phyloP scores from a whole-genome alignment of 2,329 filamentous ascomycete species.

The Tolypocladium album region DNA sequence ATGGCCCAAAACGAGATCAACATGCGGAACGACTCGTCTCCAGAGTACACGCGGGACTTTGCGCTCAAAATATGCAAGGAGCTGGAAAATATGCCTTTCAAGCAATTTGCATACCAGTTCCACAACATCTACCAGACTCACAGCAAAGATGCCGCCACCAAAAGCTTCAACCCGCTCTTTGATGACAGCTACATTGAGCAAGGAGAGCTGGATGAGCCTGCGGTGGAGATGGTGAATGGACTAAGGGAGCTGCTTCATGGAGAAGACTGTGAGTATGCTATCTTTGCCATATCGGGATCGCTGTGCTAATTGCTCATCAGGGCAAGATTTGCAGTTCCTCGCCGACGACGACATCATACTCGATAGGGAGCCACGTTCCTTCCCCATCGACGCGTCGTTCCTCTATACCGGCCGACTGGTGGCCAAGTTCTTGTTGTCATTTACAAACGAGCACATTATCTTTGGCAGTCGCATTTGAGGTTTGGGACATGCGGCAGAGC shows the following conservation, averaged over 20 bases:
- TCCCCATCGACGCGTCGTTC: constrained; percentile 34
- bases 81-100: constrained; percentile 49
- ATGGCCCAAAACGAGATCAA: constrained; percentile 39
- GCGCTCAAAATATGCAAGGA: constrained; percentile 37
- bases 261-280: constrained; percentile 29
- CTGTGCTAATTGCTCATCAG: constrained; percentile 10
- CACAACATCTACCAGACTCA: constrained; percentile 50
- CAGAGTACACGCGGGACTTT: constrained; percentile 27
- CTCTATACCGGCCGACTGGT: constrained; percentile 43
- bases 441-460: constrained; percentile 37
- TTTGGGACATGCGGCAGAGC: not conserved
- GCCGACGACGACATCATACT: constrained; percentile 35
- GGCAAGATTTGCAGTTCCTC: constrained; percentile 29
- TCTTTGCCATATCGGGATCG: not conserved
- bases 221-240: constrained; percentile 32
- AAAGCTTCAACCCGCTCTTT: constrained; percentile 45
- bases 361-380: constrained; percentile 32
- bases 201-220: constrained; percentile 34
- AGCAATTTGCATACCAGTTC: constrained; percentile 49
- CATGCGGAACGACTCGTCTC: constrained; percentile 24
- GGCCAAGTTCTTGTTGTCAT: constrained; percentile 44
- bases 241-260: constrained; percentile 34
- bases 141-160: constrained; percentile 33
- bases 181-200: constrained; percentile 30
- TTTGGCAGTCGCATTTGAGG: constrained; percentile 23